phyloP scores from a whole-genome alignment of 495 filamentous ascomycete species.

The Friedmanniomyces endolithicus region DNA sequence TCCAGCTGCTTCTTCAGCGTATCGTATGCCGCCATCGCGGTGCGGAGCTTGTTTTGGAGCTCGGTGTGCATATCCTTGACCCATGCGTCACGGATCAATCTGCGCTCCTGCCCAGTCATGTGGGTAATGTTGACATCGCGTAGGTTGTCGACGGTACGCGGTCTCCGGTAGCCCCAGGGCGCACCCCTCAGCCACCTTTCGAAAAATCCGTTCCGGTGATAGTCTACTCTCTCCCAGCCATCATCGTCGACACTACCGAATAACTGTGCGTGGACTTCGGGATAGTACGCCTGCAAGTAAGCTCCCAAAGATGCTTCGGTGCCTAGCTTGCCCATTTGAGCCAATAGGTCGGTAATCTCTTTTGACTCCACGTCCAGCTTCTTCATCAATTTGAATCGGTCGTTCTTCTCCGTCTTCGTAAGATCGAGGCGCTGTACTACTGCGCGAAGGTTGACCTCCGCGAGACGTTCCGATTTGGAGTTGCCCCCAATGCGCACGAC shows the following conservation, averaged over 20 bases:
- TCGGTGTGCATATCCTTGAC: constrained; percentile 30
- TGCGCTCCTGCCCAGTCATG: constrained; percentile 24
- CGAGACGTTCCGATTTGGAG: constrained; percentile 49
- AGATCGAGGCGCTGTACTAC: constrained; percentile 26
- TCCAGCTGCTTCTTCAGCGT: constrained; percentile 28
- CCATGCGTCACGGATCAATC: constrained; percentile 33
- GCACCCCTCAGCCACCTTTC: background rate
- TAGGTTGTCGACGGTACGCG: constrained; percentile 15
- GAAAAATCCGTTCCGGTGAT: background rate
- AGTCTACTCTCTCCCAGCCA: constrained; percentile 19
- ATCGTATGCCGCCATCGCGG: constrained; percentile 26
- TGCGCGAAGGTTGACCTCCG: constrained; percentile 36
- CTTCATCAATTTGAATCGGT: constrained; percentile 17
- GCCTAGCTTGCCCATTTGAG: constrained; percentile 1
- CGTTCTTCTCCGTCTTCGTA: constrained; percentile 35
- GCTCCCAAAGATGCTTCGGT: constrained; percentile 18
- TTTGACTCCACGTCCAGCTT: constrained; percentile 24
- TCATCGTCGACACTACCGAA: constrained; percentile 26
- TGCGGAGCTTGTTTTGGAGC: constrained; percentile 28
- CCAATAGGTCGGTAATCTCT: constrained; percentile 27
- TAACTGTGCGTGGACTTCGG: constrained; percentile 5
- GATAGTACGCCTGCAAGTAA: constrained; percentile 9
- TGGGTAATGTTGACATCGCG: background rate
- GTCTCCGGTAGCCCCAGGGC: background rate
- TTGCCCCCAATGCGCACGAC: constrained; percentile 59